Evolutionary conservation across 768 basidiomycete genomes (phyloP).

Genomic region (Amyloporia xantha): DNA sequence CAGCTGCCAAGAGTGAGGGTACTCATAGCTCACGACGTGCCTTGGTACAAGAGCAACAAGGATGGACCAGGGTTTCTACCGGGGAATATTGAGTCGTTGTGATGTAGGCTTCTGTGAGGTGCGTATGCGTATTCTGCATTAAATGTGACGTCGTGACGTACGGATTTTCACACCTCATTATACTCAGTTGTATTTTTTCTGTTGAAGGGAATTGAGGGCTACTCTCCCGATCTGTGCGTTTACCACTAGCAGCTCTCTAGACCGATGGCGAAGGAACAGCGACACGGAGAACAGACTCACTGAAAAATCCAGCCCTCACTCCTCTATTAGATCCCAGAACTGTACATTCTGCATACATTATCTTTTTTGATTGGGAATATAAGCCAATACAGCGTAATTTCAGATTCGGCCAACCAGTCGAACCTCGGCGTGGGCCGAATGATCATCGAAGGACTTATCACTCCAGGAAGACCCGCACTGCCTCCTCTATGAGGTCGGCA

Average conservation of each 20-base stretch:
- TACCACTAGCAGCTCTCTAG: neutral
- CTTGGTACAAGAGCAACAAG: conserved; percentile 44
- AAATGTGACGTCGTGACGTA: neutral
- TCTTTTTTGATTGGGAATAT: no score
- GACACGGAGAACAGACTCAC: no score
- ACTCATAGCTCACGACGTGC: conserved; percentile 46
- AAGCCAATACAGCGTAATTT: no score
- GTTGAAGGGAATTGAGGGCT: neutral
- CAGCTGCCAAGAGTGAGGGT: conserved; percentile 35
- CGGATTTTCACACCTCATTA: neutral
- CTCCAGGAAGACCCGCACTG: no score
- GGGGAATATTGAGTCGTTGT: conserved; percentile 13
- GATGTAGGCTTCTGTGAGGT: neutral
- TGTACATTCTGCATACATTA: no score
- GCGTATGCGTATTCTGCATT: no score
- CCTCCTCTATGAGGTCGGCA: no score
- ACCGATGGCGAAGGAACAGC: neutral
- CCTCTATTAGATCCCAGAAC: no score
- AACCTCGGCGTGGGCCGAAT: no score
- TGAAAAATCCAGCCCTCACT: no score
- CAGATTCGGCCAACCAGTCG: no score
- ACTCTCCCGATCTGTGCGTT: neutral
- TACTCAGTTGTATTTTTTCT: neutral
- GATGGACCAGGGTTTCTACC: conserved; percentile 35
- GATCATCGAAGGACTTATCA: no score